Percentiles rank a stretch among this genome's conserved stretches.
phyloP scores from a whole-genome alignment of 78 protist genomes.

The Dictyostelium discoideum region DNA sequence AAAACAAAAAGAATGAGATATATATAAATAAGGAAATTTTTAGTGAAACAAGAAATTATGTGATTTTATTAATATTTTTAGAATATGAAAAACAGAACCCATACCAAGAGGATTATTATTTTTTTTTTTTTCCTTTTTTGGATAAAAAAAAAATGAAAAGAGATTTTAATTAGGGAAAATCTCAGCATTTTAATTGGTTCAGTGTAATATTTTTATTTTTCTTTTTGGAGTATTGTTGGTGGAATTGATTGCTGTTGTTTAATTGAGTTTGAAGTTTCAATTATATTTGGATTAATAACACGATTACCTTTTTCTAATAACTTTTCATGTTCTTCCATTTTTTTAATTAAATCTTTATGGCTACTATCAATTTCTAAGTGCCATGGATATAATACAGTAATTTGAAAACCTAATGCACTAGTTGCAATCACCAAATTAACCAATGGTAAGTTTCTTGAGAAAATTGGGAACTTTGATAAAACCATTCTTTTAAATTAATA shows the following conservation, averaged over 20 bases:
- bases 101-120: too few species aligned
- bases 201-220: too few species aligned
- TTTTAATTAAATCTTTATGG: neutral
- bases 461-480: conserved; percentile 23
- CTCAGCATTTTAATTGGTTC: too few species aligned
- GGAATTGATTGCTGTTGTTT: neutral
- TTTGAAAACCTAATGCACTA: conserved; percentile 13
- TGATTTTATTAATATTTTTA: too few species aligned
- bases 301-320: neutral
- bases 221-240: too few species aligned
- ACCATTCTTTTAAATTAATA: conserved; percentile 10
- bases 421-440: neutral
- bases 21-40: too few species aligned
- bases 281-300: neutral
- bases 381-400: conserved; percentile 30
- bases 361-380: conserved; percentile 19
- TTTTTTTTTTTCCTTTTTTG: too few species aligned
- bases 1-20: too few species aligned
- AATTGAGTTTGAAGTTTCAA: neutral
- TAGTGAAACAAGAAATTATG: too few species aligned
- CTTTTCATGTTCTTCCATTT: neutral
- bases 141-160: too few species aligned
- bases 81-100: too few species aligned
- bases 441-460: conserved; percentile 15
- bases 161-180: too few species aligned